Evolutionary conservation across 129 eudicot genomes (phyloP), one percentile per base, ranked within the genome.

Genomic region (Kitagawia praeruptora): DNA sequence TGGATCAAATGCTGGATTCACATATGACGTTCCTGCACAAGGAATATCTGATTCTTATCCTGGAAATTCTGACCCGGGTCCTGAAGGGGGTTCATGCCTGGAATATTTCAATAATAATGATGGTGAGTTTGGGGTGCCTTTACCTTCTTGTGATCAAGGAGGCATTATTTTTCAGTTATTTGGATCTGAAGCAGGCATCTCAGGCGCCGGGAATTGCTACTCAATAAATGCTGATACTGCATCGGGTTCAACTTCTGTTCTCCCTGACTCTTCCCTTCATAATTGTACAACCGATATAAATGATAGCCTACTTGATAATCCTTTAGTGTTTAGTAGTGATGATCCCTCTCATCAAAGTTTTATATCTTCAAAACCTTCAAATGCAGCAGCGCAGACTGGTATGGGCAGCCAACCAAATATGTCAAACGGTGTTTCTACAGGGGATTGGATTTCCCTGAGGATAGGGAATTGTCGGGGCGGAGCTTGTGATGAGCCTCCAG

Each of bases 371-470:
- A 86, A 89, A 80, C 94, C 96, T 63, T 81, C 90, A 34, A 84
- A 83, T 77, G 40, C 80, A 54, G 82, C 87, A 34, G 84, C 77
- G 63, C 90, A 80, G 77, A 80, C 82, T 82, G 88, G 86, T 63
- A 46, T 74, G 51, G 84, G 84, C 67, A 86, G 87, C 77, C 92
- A 81, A 48, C 87, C 87, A n/a, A 83, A 84, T 23, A 75, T 83
- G 74, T 81, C 92, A 11, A 92, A 87, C 48, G 91, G 92, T 75
- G 49, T 90, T 39, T 80, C 81, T 38, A 80, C 87, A 42, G 96
- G 92, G 54, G 98, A 95, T 75, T 95, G 98, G 98, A 92, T 90
- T 37, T 95, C 98, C 38, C 93, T 95, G 54, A 86, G 93, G 76
- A 83, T 92, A 61, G 98, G 98, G 2, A 91, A 87, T 77, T 83